These are phyloP conservation scores for Chaetomiaceae sp. DNA, from an alignment of 2,329 filamentous ascomycete species.

Conservation along the genomic window DNA sequence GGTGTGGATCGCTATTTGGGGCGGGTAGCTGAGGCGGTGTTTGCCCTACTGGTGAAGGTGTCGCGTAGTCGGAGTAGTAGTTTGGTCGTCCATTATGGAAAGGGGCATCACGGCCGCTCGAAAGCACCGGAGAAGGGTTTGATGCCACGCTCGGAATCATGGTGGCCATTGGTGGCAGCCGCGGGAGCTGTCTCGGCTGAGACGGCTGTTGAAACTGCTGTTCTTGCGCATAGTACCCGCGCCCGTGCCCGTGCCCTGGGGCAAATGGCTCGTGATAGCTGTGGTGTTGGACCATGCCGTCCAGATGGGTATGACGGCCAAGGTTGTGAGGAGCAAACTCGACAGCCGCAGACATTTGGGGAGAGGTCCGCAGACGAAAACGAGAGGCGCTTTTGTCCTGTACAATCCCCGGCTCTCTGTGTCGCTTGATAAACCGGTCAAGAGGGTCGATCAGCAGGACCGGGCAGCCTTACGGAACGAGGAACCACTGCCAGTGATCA, in stretches of 20 bases:
- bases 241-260: conserved; percentile 18
- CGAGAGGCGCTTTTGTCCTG: conserved; percentile 8
- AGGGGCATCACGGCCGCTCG: conserved; percentile 22
- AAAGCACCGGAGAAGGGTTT: conserved; percentile 16
- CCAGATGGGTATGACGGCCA: conserved; percentile 30
- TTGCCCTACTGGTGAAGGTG: conserved; percentile 30
- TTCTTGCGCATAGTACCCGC: conserved; percentile 29
- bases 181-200: conserved; percentile 19
- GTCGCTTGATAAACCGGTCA: conserved; percentile 1
- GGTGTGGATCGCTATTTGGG: conserved; percentile 23
- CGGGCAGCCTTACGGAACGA: conserved; percentile 16
- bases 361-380: conserved; percentile 14
- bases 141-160: conserved; percentile 24
- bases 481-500: conserved; percentile 12
- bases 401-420: conserved; percentile 18
- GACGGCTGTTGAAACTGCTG: conserved; percentile 18
- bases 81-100: conserved; percentile 19
- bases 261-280: conserved; percentile 30
- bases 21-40: conserved; percentile 28
- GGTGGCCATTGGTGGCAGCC: conserved; percentile 28
- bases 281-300: conserved; percentile 34
- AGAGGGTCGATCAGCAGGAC: conserved; percentile 3
- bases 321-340: conserved; percentile 29
- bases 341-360: conserved; percentile 33
- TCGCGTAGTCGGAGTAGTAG: conserved; percentile 31